Evolutionary conservation across 192 early-diverging fungal species (phyloP).

Genomic region (Coemansia brasiliensis): DNA sequence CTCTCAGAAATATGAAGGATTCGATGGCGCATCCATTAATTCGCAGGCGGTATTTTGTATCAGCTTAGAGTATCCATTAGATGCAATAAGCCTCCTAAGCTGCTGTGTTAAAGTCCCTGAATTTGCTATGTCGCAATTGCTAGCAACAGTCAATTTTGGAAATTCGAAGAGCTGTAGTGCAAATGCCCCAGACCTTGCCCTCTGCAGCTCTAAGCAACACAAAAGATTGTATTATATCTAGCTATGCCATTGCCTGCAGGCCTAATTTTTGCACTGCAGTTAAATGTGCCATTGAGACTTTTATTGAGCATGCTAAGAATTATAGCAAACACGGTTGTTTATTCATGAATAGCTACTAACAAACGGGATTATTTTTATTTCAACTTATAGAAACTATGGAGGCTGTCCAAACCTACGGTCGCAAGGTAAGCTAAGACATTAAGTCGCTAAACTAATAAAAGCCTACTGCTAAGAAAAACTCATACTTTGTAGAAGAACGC

Average conservation of each 20-base stretch:
- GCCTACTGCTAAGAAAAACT: neutral
- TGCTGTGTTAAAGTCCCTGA: neutral
- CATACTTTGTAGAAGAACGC: slow-evolving; percentile 83
- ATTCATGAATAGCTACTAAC: no score
- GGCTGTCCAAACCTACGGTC: slow-evolving; percentile 58
- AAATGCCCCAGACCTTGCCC: no score
- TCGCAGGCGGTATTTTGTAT: neutral
- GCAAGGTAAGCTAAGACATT: slow-evolving; percentile 27
- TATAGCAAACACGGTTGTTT: no score
- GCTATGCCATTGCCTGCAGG: no score
- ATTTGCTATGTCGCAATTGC: neutral
- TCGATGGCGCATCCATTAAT: slow-evolving; percentile 2
- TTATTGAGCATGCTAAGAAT: no score
- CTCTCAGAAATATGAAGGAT: neutral
- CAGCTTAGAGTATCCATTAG: slow-evolving; percentile 4
- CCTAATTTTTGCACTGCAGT: no score
- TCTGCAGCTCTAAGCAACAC: no score
- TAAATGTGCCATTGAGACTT: no score
- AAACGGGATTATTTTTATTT: no score
- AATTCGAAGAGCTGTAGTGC: no score
- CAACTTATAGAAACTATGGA: slow-evolving; percentile 53
- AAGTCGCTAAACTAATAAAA: neutral
- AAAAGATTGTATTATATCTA: no score
- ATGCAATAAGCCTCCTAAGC: neutral
- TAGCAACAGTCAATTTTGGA: no score